Percentiles rank a stretch among this genome's conserved stretches.
Conservation (phyloP, 345 rosid genomes). For the Kernera saxatilis region DNA sequence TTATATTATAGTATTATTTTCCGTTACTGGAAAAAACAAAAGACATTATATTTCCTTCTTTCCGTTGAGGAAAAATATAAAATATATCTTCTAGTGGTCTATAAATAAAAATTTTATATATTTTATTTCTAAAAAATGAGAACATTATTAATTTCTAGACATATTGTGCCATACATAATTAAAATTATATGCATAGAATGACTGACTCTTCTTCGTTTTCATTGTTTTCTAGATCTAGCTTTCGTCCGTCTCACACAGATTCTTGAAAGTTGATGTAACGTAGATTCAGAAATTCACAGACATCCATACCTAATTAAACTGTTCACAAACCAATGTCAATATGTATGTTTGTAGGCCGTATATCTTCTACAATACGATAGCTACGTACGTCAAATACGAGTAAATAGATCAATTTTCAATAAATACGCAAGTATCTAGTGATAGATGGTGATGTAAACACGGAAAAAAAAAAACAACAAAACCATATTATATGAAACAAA, state of each 20-base stretch:
- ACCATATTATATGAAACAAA: background rate
- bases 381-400: background rate
- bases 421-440: no score
- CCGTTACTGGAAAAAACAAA: no score
- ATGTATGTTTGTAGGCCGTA: background rate
- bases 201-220: background rate
- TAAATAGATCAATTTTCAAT: background rate
- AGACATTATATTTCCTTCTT: no score
- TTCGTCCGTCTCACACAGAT: background rate
- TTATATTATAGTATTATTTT: background rate
- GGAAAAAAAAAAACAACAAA: no score
- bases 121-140: background rate
- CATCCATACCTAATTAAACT: background rate
- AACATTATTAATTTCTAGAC: background rate
- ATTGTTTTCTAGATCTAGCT: background rate
- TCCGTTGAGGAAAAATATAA: background rate
- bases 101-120: background rate
- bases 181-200: background rate
- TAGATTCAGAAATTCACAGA: background rate
- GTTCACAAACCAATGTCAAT: slow-evolving; percentile 1
- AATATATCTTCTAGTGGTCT: background rate
- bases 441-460: no score
- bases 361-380: background rate
- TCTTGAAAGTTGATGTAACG: slow-evolving; percentile 9
- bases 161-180: background rate